phyloP scores from a whole-genome alignment of 768 basidiomycete species.

The Krasilnikovozyma curviuscula region DNA sequence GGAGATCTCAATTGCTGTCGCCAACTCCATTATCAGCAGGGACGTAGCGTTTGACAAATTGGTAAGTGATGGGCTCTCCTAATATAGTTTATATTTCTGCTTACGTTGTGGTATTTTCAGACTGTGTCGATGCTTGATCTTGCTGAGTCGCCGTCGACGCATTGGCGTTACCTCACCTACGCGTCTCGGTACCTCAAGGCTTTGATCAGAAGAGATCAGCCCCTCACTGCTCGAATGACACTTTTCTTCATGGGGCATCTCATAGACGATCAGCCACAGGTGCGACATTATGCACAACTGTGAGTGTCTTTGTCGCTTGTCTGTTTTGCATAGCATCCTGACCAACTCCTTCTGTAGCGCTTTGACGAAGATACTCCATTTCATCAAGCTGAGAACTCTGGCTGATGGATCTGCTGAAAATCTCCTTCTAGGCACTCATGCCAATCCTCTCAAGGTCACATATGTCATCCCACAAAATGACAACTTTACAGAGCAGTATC shows the following conservation, averaged over 20 bases:
- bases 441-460: constrained; percentile 7
- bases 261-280: constrained; percentile 9
- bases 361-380: constrained; percentile 43
- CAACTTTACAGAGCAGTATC: constrained; percentile 3
- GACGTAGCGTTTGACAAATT: constrained; percentile 4
- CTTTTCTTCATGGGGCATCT: constrained; percentile 8
- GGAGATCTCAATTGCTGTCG: background rate
- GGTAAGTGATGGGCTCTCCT: background rate
- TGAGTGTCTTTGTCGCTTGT: background rate
- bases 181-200: constrained; percentile 8
- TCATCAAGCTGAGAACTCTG: constrained; percentile 59
- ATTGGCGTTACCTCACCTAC: constrained; percentile 9
- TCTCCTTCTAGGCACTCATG: constrained; percentile 7
- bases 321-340: background rate
- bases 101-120: background rate
- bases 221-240: background rate
- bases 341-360: constrained; percentile 35
- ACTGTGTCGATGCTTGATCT: background rate
- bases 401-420: constrained; percentile 41
- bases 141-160: too few relatives aligned
- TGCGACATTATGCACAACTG: constrained; percentile 11
- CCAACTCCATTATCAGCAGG: background rate
- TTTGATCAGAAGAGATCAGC: constrained; percentile 8
- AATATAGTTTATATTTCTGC: background rate
- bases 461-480: background rate